phyloP scores from a whole-genome alignment of 129 eudicot genomes.

The Pittosporum tobira region DNA sequence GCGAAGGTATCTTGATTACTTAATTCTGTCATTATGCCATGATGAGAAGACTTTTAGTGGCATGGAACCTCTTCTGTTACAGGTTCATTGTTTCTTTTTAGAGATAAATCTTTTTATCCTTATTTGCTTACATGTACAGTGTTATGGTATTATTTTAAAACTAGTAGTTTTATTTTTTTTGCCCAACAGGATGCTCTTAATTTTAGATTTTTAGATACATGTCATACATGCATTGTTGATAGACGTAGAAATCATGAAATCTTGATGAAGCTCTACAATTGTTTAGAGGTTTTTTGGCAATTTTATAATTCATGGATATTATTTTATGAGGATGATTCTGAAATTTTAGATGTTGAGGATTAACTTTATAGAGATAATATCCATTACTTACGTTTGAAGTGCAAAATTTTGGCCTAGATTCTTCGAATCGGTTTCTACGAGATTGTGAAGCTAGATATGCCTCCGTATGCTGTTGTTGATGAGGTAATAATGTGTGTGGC shows the following conservation, averaged over 20 bases:
- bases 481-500: conserved; percentile 42
- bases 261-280: background rate
- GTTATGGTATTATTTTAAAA: background rate
- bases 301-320: background rate
- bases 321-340: background rate
- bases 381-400: conserved; percentile 10
- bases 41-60: conserved; percentile 49
- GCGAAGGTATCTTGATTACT: conserved; percentile 86
- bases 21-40: conserved; percentile 72
- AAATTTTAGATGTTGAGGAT: background rate
- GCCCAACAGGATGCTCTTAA: no score
- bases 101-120: background rate
- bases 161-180: no score
- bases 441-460: conserved; percentile 75
- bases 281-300: background rate
- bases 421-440: conserved; percentile 87
- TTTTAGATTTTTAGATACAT: background rate
- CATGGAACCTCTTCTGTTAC: conserved; percentile 90
- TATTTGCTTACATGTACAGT: background rate
- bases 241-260: background rate
- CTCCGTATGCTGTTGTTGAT: conserved; percentile 83
- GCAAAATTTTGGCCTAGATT: conserved; percentile 39
- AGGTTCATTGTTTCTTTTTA: conserved; percentile 33
- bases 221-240: background rate
- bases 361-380: background rate